Conservation (phyloP, 305 asterid genomes). For the Nicotiana rustica region DNA sequence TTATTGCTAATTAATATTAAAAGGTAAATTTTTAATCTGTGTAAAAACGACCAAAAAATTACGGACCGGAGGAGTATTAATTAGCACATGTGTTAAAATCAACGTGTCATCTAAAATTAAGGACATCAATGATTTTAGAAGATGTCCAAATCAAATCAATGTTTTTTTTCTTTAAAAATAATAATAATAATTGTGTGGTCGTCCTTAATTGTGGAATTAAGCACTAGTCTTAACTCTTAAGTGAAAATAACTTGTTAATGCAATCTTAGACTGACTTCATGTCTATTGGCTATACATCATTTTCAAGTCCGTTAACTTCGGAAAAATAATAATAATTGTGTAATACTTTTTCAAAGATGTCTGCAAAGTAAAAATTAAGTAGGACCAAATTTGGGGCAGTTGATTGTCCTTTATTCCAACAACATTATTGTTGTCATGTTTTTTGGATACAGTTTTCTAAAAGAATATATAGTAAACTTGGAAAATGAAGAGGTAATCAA, state of each 20-base stretch:
- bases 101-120: constrained; percentile 6
- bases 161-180: neutral
- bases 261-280: constrained; percentile 52
- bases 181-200: constrained; percentile 1
- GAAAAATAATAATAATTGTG: neutral
- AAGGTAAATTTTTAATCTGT: too few species aligned
- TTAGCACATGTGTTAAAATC: constrained; percentile 37
- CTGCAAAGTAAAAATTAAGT: constrained; percentile 27
- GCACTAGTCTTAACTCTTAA: neutral
- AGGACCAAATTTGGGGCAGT: constrained; percentile 32
- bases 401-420: neutral
- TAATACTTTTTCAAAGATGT: neutral
- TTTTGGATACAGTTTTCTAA: neutral
- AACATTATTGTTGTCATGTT: neutral
- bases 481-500: neutral
- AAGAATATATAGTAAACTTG: neutral
- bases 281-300: constrained; percentile 49
- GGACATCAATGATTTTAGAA: constrained; percentile 32
- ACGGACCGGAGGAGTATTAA: neutral
- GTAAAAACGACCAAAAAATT: too few species aligned
- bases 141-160: constrained; percentile 30
- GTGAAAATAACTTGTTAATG: constrained; percentile 37
- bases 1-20: too few species aligned
- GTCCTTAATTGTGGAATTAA: neutral
- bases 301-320: constrained; percentile 44